These are phyloP conservation scores for Calonectria ilicicola DNA, from an alignment of 2,329 filamentous ascomycete genomes.

Conservation along the genomic window DNA sequence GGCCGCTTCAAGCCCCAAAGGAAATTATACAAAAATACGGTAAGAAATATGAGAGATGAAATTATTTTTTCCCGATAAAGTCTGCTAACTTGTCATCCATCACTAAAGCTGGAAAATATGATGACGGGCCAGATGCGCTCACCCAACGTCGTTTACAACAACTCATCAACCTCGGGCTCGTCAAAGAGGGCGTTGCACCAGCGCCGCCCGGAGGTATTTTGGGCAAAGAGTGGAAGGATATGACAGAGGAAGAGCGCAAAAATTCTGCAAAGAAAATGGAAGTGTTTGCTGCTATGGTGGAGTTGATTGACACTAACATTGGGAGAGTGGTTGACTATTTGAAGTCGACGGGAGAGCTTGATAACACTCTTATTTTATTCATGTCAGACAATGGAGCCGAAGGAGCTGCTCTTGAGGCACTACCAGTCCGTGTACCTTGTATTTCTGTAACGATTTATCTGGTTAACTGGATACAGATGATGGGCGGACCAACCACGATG, in stretches of 20 bases:
- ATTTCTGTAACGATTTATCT: background rate
- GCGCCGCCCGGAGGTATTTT: conserved; percentile 54
- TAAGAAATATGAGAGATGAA: background rate
- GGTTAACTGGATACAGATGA: background rate
- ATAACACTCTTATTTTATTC: conserved; percentile 74
- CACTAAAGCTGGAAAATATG: conserved; percentile 64
- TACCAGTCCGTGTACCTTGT: conserved; percentile 2
- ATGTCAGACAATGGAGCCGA: conserved; percentile 73
- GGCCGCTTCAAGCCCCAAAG: conserved; percentile 70
- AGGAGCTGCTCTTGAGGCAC: conserved; percentile 58
- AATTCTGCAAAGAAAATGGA: conserved; percentile 68
- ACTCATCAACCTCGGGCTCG: conserved; percentile 67
- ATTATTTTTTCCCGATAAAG: no score
- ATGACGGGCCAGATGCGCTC: conserved; percentile 70
- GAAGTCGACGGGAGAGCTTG: conserved; percentile 65
- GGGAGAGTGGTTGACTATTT: conserved; percentile 70
- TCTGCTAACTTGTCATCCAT: background rate
- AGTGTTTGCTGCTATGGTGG: conserved; percentile 73
- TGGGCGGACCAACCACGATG: background rate
- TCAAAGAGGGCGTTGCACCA: conserved; percentile 60
- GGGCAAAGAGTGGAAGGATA: conserved; percentile 59
- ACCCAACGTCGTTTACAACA: conserved; percentile 61
- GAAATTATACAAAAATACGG: conserved; percentile 67
- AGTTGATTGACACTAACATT: conserved; percentile 70
- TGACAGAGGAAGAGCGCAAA: conserved; percentile 57